phyloP scores from a whole-genome alignment of 805 yeast species.

The Metschnikowia picachoensis region DNA sequence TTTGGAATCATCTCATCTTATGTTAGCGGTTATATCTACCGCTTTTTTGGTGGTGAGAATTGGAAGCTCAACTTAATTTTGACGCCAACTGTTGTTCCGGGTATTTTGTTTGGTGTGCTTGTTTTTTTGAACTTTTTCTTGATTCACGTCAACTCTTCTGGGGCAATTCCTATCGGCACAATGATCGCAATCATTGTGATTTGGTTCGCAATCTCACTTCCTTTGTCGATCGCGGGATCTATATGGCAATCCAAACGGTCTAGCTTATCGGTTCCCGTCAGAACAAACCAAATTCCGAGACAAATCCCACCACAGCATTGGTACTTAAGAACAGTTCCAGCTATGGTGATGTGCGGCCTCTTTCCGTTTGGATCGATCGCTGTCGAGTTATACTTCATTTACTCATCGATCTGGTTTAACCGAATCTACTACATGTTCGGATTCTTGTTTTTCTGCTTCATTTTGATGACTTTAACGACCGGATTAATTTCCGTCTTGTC shows the following conservation, averaged over 20 bases:
- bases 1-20: conserved; percentile 83
- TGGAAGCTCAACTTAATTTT: conserved; percentile 85
- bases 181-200: conserved; percentile 74
- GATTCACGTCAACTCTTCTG: conserved; percentile 75
- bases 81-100: conserved; percentile 87
- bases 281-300: conserved; percentile 93
- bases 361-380: conserved; percentile 95
- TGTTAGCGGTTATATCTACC: conserved; percentile 80
- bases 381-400: conserved; percentile 90
- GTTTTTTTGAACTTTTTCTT: conserved; percentile 77
- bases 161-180: conserved; percentile 92
- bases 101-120: conserved; percentile 58
- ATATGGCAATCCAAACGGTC: conserved; percentile 66
- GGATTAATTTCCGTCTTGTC: conserved; percentile 74
- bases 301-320: conserved; percentile 92
- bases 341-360: conserved; percentile 75
- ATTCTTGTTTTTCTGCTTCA: conserved; percentile 81
- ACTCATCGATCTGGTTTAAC: conserved; percentile 90
- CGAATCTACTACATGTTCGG: conserved; percentile 97
- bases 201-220: conserved; percentile 85
- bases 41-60: conserved; percentile 84
- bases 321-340: conserved; percentile 65
- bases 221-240: conserved; percentile 82
- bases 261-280: conserved; percentile 65
- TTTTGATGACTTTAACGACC: conserved; percentile 80